phyloP scores from a whole-genome alignment of 2,329 filamentous ascomycete genomes.

The Diatrype stigma region DNA sequence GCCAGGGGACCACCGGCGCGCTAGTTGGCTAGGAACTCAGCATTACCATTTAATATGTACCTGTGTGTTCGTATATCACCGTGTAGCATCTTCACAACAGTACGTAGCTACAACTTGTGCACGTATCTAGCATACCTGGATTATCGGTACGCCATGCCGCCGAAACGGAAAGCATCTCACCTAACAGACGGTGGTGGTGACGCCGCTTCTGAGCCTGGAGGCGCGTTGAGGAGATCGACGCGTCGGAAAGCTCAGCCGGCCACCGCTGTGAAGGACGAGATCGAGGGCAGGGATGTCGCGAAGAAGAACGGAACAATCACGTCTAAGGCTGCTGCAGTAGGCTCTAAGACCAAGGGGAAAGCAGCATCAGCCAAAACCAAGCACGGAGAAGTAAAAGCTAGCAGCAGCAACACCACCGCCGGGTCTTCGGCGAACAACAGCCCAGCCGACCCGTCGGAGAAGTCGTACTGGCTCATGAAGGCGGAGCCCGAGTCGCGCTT shows the following conservation, averaged over 20 bases:
- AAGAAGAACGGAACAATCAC: not conserved
- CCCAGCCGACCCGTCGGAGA: slow-evolving; percentile 10
- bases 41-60: no score
- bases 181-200: no score
- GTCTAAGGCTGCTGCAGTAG: not conserved
- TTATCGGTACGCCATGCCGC: not conserved
- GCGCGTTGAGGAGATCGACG: not conserved
- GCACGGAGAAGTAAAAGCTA: not conserved
- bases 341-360: no score
- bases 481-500: slow-evolving; percentile 83
- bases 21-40: not conserved
- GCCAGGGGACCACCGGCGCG: not conserved
- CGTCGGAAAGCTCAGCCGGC: not conserved
- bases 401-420: slow-evolving; percentile 5
- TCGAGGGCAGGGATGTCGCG: not conserved
- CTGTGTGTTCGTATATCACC: no score
- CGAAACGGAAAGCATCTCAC: not conserved
- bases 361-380: no score
- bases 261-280: not conserved
- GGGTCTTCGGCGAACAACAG: slow-evolving; percentile 4
- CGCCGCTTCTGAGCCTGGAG: not conserved
- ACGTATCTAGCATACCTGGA: no score
- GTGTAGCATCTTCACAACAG: slow-evolving; percentile 5
- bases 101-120: slow-evolving; percentile 1
- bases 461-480: slow-evolving; percentile 75